Evolutionary conservation across 1,284 basidiomycete species (phyloP).

Genomic region (Singerocomus inundabilis): DNA sequence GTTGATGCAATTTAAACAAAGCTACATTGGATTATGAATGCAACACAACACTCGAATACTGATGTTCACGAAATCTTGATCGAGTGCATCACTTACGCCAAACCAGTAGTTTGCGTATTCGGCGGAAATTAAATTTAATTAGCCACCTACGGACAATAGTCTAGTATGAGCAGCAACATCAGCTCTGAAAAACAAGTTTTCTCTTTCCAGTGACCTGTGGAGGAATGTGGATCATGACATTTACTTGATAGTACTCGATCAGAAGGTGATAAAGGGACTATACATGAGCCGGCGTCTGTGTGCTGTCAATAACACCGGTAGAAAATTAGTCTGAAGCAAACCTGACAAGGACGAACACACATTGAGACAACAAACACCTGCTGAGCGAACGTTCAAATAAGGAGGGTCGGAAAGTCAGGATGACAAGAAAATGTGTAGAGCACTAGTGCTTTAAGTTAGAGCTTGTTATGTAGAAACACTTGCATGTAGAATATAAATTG

Average conservation of each 20-base stretch:
- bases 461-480: constrained; percentile 17
- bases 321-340: constrained; percentile 9
- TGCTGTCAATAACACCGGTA: constrained; percentile 11
- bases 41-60: constrained; percentile 12
- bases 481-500: constrained; percentile 20
- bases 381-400: not conserved
- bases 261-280: constrained; percentile 1
- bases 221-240: constrained; percentile 4
- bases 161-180: constrained; percentile 3
- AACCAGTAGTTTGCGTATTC: constrained; percentile 4
- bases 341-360: not conserved
- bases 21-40: constrained; percentile 22
- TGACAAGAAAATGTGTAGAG: no score
- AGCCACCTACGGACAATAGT: constrained; percentile 1
- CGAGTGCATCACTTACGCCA: constrained; percentile 6
- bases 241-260: no score
- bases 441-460: constrained; percentile 15
- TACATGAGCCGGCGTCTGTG: constrained; percentile 1
- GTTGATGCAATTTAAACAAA: no score
- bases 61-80: not conserved
- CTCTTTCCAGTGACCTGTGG: constrained; percentile 6
- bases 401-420: not conserved
- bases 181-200: not conserved
- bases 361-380: constrained; percentile 16
- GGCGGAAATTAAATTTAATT: not conserved